Evolutionary conservation across 805 yeast genomes (phyloP).

Genomic region (Candida arabinofermentans): DNA sequence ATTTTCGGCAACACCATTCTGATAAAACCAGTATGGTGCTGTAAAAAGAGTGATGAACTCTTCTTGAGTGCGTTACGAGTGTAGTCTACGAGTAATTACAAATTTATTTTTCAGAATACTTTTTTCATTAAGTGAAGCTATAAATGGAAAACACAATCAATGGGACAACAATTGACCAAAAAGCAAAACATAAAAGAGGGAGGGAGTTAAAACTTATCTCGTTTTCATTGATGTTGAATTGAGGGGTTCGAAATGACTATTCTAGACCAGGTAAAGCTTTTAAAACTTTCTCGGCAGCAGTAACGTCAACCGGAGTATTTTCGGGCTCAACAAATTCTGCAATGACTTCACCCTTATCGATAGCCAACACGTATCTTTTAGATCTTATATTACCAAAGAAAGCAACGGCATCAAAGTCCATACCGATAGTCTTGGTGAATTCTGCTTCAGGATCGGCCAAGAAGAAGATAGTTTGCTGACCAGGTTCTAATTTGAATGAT

Average conservation of each 20-base stretch:
- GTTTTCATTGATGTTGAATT: too few species aligned
- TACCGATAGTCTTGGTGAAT: constrained; percentile 61
- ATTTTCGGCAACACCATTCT: too few species aligned
- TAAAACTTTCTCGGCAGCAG: constrained; percentile 44
- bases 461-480: constrained; percentile 31
- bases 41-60: too few species aligned
- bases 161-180: too few species aligned
- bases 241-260: too few species aligned
- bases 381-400: constrained; percentile 75
- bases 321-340: constrained; percentile 77
- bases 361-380: constrained; percentile 70
- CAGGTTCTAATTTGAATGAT: constrained; percentile 28
- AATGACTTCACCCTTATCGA: constrained; percentile 69
- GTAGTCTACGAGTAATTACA: too few species aligned
- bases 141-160: too few species aligned
- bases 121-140: too few species aligned
- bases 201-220: not conserved
- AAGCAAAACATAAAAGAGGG: not conserved
- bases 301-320: constrained; percentile 60
- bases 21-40: too few species aligned
- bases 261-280: constrained; percentile 25
- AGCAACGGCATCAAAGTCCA: constrained; percentile 69
- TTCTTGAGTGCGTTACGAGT: too few species aligned
- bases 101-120: too few species aligned
- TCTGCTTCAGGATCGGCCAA: constrained; percentile 80